Evolutionary conservation across 2,329 filamentous ascomycete genomes (phyloP).

Genomic region (Penicillium digitatum): DNA sequence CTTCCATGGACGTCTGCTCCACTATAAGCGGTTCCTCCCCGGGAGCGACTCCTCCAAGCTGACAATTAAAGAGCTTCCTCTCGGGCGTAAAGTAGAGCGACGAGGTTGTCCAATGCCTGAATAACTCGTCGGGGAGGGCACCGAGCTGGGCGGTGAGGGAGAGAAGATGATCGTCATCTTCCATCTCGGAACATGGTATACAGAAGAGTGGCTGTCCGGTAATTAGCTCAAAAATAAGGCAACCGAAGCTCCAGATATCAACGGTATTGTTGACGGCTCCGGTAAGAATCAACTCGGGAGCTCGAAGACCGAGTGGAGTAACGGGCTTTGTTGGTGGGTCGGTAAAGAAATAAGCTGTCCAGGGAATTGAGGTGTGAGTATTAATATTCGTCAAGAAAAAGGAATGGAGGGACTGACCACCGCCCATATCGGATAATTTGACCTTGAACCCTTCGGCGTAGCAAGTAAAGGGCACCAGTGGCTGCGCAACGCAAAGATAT

Average conservation of each 20-base stretch:
- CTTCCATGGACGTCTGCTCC: conserved; percentile 23
- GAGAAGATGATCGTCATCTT: conserved; percentile 31
- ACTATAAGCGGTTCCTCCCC: conserved; percentile 24
- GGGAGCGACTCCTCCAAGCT: conserved; percentile 18
- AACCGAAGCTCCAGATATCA: conserved; percentile 33
- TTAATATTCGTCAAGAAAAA: conserved; percentile 9
- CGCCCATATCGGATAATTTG: conserved; percentile 33
- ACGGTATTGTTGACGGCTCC: conserved; percentile 20
- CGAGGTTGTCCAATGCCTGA: conserved; percentile 22
- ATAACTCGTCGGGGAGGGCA: conserved; percentile 26
- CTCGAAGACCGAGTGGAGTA: conserved; percentile 26
- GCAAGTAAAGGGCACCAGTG: conserved; percentile 24
- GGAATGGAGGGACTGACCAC: conserved; percentile 18
- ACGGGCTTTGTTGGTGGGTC: conserved; percentile 23
- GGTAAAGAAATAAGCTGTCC: conserved; percentile 24
- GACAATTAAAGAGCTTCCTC: conserved; percentile 20
- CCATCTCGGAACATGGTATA: conserved; percentile 20
- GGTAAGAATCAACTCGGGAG: conserved; percentile 29
- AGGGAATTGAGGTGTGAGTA: conserved; percentile 7
- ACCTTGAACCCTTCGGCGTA: conserved; percentile 21
- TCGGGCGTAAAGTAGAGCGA: conserved; percentile 26
- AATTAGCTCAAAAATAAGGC: conserved; percentile 33
- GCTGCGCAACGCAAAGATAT: conserved; percentile 28
- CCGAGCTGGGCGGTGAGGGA: conserved; percentile 25
- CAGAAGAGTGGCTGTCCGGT: conserved; percentile 25